Percentiles rank a stretch among this genome's conserved stretches.
Evolutionary conservation across 2,329 filamentous ascomycete species (phyloP).

Genomic region (Fusarium verrucosum): DNA sequence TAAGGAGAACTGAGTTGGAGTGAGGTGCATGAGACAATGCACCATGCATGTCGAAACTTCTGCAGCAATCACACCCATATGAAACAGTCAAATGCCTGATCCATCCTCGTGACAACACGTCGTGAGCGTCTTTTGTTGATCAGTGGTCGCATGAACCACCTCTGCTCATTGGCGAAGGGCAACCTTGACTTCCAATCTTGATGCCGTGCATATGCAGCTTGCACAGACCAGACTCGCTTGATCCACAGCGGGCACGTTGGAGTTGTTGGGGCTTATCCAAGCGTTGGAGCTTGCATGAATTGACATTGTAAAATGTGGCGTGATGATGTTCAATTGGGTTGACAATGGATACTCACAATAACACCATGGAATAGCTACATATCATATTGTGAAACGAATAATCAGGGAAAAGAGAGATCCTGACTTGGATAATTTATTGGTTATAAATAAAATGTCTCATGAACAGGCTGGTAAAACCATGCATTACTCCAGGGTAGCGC

Average conservation of each 20-base stretch:
- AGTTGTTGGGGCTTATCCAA: neutral
- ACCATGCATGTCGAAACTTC: neutral
- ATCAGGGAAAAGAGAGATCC: no score
- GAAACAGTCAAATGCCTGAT: slow-evolving; percentile 1
- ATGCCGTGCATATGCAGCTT: slow-evolving; percentile 8
- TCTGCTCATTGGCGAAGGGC: neutral
- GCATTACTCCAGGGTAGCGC: no score
- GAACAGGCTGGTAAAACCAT: no score
- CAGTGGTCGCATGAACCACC: slow-evolving; percentile 2
- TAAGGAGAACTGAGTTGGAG: neutral
- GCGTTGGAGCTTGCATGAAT: neutral
- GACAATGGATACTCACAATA: no score
- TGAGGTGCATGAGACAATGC: neutral
- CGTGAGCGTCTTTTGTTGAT: slow-evolving; percentile 2
- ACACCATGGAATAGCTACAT: no score
- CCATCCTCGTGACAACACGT: neutral
- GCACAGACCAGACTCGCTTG: neutral
- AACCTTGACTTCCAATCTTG: neutral
- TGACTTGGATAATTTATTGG: no score
- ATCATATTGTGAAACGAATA: no score
- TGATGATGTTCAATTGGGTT: no score
- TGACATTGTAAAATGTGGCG: no score
- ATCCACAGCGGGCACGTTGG: neutral
- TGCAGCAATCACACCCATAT: neutral
- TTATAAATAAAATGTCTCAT: no score